These are phyloP conservation scores for Xylaria nigripes DNA, from an alignment of 495 filamentous ascomycete genomes.

Conservation along the genomic window DNA sequence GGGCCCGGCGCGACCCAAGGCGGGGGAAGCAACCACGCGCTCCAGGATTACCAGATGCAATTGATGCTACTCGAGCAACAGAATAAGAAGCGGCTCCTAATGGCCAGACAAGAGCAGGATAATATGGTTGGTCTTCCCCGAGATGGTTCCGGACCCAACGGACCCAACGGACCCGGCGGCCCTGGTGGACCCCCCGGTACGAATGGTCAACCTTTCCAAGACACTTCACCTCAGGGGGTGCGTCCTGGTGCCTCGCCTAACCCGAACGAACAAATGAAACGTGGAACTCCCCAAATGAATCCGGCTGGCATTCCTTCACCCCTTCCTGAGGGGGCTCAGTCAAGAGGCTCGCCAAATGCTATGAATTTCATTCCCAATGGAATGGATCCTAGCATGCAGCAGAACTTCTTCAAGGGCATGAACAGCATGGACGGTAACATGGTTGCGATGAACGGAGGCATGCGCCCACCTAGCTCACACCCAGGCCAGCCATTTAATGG, in stretches of 20 bases:
- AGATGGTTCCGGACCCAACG: constrained; percentile 34
- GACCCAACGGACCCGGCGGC: constrained; percentile 29
- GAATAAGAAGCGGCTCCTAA: constrained; percentile 93
- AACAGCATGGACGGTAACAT: constrained; percentile 50
- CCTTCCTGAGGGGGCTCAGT: constrained; percentile 65
- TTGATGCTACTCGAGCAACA: constrained; percentile 98
- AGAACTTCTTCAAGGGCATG: constrained; percentile 44
- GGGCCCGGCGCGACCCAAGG: constrained; percentile 46
- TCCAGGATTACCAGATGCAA: constrained; percentile 99
- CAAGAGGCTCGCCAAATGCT: constrained; percentile 73
- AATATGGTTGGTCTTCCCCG: constrained; percentile 48
- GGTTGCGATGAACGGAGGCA: constrained; percentile 57
- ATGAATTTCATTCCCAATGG: constrained; percentile 64
- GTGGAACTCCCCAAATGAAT: constrained; percentile 81
- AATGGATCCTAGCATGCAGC: constrained; percentile 50
- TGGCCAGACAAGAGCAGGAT: constrained; percentile 95
- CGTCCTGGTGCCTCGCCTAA: constrained; percentile 81
- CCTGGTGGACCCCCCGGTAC: constrained; percentile 47
- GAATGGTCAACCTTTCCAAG: constrained; percentile 48
- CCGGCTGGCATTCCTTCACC: constrained; percentile 73
- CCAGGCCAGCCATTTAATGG: constrained; percentile 55
- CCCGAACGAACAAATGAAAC: constrained; percentile 81
- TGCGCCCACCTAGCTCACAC: constrained; percentile 84
- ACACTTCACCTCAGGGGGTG: constrained; percentile 74
- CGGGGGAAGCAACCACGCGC: constrained; percentile 74